Conservation (phyloP, 495 filamentous ascomycete genomes). For the Corynascus novoguineensis region DNA sequence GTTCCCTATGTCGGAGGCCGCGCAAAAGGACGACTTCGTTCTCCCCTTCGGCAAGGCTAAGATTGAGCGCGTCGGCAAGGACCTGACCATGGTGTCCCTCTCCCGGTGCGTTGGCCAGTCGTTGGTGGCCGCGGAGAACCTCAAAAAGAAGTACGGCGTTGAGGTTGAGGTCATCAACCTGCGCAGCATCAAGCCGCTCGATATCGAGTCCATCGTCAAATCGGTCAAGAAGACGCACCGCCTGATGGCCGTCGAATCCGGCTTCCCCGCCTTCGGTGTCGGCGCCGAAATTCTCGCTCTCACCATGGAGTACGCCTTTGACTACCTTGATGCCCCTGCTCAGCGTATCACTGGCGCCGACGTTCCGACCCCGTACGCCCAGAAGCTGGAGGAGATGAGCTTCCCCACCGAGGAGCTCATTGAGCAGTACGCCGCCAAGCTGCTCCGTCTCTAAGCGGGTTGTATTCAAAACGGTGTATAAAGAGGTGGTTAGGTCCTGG, state of each 20-base stretch:
- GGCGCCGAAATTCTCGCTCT: conserved; percentile 86
- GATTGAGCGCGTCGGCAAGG: conserved; percentile 92
- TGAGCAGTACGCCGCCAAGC: conserved; percentile 72
- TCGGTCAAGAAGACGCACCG: conserved; percentile 97
- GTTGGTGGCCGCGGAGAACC: conserved; percentile 74
- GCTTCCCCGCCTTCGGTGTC: conserved; percentile 92
- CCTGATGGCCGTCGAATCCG: conserved; percentile 87
- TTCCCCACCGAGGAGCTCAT: conserved; percentile 88
- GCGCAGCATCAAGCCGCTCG: conserved; percentile 91
- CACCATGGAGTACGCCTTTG: conserved; percentile 96
- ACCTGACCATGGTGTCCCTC: conserved; percentile 89
- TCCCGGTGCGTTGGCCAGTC: conserved; percentile 95
- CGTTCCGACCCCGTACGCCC: conserved; percentile 89
- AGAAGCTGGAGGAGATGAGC: conserved; percentile 79
- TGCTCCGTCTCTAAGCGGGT: conserved; percentile 59
- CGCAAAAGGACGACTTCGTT: conserved; percentile 92
- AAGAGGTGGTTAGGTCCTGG: neutral
- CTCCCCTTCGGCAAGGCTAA: conserved; percentile 97
- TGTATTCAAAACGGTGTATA: neutral
- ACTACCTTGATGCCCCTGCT: conserved; percentile 90
- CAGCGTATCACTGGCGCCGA: conserved; percentile 92
- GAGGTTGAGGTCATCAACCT: conserved; percentile 98
- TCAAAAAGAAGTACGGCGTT: conserved; percentile 94
- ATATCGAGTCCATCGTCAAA: conserved; percentile 89
- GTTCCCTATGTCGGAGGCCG: conserved; percentile 95